A percentile compares a stretch with the other conserved stretches of the same genome.
Conservation (phyloP, 1,284 basidiomycete genomes). For the Apiotrichum sp. region DNA sequence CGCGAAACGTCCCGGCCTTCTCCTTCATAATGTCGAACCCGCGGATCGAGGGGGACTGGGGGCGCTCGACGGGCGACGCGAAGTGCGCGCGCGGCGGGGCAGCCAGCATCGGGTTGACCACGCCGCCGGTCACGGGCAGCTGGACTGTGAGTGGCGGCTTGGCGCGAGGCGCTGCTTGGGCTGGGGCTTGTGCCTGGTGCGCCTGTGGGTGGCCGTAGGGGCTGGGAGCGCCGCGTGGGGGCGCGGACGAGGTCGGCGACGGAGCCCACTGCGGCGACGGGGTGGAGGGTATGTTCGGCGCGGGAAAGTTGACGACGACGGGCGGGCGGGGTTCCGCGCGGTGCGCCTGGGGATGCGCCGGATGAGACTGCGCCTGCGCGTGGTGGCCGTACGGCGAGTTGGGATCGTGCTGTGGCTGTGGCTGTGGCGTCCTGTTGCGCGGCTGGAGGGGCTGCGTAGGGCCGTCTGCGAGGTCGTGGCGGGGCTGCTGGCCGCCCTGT, state of each 20-base stretch:
- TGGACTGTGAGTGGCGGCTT: background rate
- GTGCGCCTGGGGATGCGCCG: background rate
- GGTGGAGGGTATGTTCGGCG: background rate
- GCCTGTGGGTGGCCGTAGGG: background rate
- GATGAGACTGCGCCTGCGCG: background rate
- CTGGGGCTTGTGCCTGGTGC: background rate
- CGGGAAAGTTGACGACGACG: background rate
- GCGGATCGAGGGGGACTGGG: conserved; percentile 18
- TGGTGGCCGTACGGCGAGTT: background rate
- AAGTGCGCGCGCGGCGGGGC: conserved; percentile 22
- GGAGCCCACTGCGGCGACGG: conserved; percentile 4
- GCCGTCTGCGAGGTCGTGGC: background rate
- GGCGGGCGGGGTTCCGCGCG: background rate
- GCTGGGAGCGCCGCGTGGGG: background rate
- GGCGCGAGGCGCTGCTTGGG: background rate
- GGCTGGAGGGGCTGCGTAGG: conserved; percentile 1
- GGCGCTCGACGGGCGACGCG: conserved; percentile 9
- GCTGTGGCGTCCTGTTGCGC: background rate
- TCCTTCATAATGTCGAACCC: conserved; percentile 36
- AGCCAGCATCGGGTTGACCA: conserved; percentile 28
- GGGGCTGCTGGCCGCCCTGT: too few relatives aligned
- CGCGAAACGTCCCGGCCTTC: conserved; percentile 40
- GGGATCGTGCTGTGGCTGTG: background rate
- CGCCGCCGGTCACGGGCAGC: background rate
- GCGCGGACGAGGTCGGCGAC: background rate